These are phyloP conservation scores for Tylopilus rubrobrunneus DNA, from an alignment of 768 basidiomycete genomes.

Conservation along the genomic window DNA sequence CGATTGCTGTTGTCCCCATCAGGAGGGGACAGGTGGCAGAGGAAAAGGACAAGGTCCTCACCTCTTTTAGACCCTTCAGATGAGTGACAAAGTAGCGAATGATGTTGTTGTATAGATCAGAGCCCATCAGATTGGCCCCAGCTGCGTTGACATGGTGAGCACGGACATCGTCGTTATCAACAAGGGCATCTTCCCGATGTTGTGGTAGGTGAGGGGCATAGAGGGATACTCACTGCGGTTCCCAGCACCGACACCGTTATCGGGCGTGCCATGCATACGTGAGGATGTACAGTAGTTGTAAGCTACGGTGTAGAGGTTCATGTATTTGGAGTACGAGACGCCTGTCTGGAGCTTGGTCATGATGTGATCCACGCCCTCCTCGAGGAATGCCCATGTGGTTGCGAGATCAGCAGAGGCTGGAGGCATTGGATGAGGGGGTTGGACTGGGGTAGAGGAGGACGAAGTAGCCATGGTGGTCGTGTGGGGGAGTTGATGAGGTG, in stretches of 20 bases:
- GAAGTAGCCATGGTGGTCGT: constrained; percentile 32
- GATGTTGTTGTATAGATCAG: constrained; percentile 94
- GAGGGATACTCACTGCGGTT: constrained; percentile 52
- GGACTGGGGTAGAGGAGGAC: constrained; percentile 29
- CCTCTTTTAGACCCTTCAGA: constrained; percentile 62
- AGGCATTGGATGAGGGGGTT: constrained; percentile 50
- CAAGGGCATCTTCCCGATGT: constrained; percentile 22
- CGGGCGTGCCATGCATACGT: constrained; percentile 58
- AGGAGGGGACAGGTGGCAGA: constrained; percentile 11
- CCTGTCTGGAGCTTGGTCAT: constrained; percentile 89
- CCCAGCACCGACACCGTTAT: constrained; percentile 31
- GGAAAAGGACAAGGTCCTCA: constrained; percentile 38
- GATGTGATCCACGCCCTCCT: constrained; percentile 85
- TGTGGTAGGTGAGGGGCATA: constrained; percentile 4
- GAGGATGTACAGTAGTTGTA: constrained; percentile 98
- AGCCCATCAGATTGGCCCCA: constrained; percentile 94
- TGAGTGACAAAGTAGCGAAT: constrained; percentile 87
- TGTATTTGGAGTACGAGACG: constrained; percentile 86
- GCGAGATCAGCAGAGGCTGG: constrained; percentile 64
- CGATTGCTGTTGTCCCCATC: constrained; percentile 49
- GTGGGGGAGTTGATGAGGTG: constrained; percentile 13
- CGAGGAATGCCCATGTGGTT: constrained; percentile 86
- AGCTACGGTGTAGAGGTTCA: constrained; percentile 85
- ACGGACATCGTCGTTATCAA: constrained; percentile 18
- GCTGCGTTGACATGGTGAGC: constrained; percentile 41